phyloP scores from a whole-genome alignment of 1,284 basidiomycete species.

The Sphaerobolus stellatus region DNA sequence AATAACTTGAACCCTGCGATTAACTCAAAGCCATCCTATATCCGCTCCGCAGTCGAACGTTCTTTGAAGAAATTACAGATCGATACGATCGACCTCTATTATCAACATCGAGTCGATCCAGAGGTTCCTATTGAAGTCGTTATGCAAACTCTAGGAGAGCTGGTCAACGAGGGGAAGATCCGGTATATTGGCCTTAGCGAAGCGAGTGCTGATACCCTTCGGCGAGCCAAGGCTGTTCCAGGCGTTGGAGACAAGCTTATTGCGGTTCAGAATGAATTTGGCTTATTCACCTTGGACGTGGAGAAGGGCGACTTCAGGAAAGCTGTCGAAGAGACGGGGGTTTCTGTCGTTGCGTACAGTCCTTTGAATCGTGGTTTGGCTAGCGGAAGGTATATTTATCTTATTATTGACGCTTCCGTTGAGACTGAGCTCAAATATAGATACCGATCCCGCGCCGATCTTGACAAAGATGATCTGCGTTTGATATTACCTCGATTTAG shows the following conservation, averaged over 20 bases:
- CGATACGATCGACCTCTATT: slow-evolving; percentile 49
- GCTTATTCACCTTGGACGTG: slow-evolving; percentile 57
- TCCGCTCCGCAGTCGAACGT: slow-evolving; percentile 33
- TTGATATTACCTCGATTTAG: slow-evolving; percentile 22
- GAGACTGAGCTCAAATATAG: no score
- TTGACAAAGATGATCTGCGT: slow-evolving; percentile 49
- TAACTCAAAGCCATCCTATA: no score
- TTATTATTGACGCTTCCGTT: no score
- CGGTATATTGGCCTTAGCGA: slow-evolving; percentile 65
- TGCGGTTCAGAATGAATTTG: slow-evolving; percentile 66
- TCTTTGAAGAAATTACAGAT: slow-evolving; percentile 43
- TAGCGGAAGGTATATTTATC: slow-evolving; percentile 49
- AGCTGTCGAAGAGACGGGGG: slow-evolving; percentile 52
- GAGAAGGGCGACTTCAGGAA: slow-evolving; percentile 49
- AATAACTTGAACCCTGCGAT: slow-evolving; percentile 34
- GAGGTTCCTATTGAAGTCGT: slow-evolving; percentile 51
- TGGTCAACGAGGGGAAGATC: slow-evolving; percentile 59
- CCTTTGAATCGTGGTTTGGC: slow-evolving; percentile 64
- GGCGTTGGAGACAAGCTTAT: slow-evolving; percentile 58
- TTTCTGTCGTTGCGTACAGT: slow-evolving; percentile 58
- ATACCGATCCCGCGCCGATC: slow-evolving; percentile 49
- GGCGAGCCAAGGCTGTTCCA: slow-evolving; percentile 61
- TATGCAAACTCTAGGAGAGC: slow-evolving; percentile 50
- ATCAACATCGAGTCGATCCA: slow-evolving; percentile 43
- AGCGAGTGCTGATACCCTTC: slow-evolving; percentile 53